Base-by-base conservation (phyloP, 2,329 filamentous ascomycete species). In the Alternaria arborescens region DNA sequence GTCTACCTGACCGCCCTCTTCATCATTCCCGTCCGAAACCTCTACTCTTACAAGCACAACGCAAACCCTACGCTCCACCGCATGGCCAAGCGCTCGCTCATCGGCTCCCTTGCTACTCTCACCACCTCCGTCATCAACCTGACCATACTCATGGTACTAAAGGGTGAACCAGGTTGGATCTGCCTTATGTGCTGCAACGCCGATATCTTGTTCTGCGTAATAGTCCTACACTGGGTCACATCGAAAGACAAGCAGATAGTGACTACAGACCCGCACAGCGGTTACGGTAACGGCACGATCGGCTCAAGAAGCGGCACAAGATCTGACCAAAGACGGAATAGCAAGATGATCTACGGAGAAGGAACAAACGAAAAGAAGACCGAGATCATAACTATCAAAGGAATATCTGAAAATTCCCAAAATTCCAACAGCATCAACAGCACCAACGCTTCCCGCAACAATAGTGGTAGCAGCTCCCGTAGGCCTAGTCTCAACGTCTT, bases 81-180 rank as follows among this genome's bases (percentile, higher is more conserved):
- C 0, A 80, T 88, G 46, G 86, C 86, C 4, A 78, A 85, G 53
- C 82, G 88, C 16, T 89, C 87, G 4, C 87, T 89, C 65, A 77
- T 88, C 48, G 88, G 88, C 22, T 84, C 85, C 28, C 78, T 84
- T 55, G 84, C 82, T 55, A 89, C 87, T 0, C 79, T 89, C 5
- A 74, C 82, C 14, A 87, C 86, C 65, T 88, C 84, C 62, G 83
- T 89, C 55, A 82, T 84, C 4, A 90, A 90, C 69, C 75, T 90
- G 3, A 83, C 84, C 3, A 82, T 89, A 0, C 76, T 89, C 1
- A 84, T 88, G 80, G 81, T 81, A 1, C 81, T 89, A 2, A 76
- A 86, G 24, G 87, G 87, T 12, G 87, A 89, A 70, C 87, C 85
- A 2, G 87, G 85, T 3, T 90, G 87, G 87, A 82, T 90, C 3